Conservation (phyloP, 2,329 filamentous ascomycete species). For the Sphaerulina vaccinii region DNA sequence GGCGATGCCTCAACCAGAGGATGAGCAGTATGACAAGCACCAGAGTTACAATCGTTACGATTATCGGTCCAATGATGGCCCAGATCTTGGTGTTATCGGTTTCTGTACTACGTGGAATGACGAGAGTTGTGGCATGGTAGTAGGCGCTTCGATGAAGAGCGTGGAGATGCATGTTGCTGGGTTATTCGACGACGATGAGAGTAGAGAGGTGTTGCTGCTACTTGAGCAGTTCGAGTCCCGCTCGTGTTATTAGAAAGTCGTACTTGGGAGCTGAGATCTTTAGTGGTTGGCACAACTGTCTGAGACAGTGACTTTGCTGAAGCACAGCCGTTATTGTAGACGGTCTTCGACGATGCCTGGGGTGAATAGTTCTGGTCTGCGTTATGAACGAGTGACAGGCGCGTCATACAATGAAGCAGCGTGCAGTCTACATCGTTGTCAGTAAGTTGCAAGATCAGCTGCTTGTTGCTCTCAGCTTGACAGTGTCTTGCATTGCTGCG, state of each 20-base stretch:
- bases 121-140: background rate
- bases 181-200: no score
- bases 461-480: background rate
- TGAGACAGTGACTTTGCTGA: background rate
- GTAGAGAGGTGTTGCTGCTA: background rate
- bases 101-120: background rate
- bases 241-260: background rate
- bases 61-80: background rate
- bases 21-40: background rate
- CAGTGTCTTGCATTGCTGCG: no score
- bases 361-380: background rate
- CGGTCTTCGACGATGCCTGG: background rate
- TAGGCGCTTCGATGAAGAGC: background rate
- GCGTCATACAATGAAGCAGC: background rate
- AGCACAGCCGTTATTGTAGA: background rate
- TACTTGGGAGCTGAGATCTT: background rate
- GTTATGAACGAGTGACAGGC: background rate
- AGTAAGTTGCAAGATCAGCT: background rate
- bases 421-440: background rate
- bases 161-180: background rate
- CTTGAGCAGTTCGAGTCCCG: background rate
- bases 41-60: background rate
- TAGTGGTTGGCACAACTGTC: background rate
- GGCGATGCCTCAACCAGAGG: background rate
- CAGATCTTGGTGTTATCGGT: background rate